Percentiles rank a stretch among this genome's conserved stretches.
These are phyloP conservation scores for Hammondia hammondi DNA, from an alignment of 169 alveolate genomes.

Conservation along the genomic window DNA sequence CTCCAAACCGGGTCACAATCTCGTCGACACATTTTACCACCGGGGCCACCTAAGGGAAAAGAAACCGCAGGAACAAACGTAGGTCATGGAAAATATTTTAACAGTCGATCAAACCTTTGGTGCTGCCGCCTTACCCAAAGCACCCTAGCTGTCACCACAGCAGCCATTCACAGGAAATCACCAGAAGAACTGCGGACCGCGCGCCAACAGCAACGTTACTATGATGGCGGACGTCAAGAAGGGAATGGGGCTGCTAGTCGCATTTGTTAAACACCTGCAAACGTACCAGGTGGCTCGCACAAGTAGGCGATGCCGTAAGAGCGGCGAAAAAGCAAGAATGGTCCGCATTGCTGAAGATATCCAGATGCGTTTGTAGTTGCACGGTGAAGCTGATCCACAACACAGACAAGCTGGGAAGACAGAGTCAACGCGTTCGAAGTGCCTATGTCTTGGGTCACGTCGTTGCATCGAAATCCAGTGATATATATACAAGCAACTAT, in stretches of 20 bases:
- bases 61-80: neutral
- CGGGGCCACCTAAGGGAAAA: neutral
- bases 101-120: too few species aligned
- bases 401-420: neutral
- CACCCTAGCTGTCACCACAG: neutral
- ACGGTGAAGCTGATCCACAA: neutral
- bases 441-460: too few species aligned
- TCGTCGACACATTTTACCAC: neutral
- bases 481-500: neutral
- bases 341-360: slow-evolving; percentile 28
- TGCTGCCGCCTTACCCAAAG: neutral
- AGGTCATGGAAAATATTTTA: neutral
- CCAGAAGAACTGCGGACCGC: neutral
- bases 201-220: neutral
- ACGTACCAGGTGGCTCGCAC: neutral
- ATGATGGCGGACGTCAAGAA: too few species aligned
- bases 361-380: neutral
- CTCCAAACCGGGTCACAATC: slow-evolving; percentile 8
- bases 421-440: too few species aligned
- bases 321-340: slow-evolving; percentile 30
- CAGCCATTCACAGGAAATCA: neutral
- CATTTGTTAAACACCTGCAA: neutral
- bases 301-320: neutral
- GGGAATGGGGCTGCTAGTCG: too few species aligned
- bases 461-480: too few species aligned